Base-by-base conservation (phyloP, 345 rosid genomes). In the Lenwebbia sp. region DNA sequence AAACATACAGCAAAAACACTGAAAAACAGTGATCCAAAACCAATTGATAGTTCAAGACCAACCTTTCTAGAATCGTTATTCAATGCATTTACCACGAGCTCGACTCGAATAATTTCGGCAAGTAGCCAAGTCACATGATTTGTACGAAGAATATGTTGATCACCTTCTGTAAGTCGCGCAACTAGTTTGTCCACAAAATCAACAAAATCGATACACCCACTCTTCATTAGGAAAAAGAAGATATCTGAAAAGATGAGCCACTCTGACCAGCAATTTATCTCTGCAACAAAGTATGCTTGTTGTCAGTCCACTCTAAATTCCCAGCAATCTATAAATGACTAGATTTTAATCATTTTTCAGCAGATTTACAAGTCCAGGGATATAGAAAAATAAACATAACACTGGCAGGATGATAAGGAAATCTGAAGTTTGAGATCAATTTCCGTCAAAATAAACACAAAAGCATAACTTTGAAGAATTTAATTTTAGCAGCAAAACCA, bases 61-160 rank as follows among this genome's bases (percentile, higher is more conserved):
- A 97, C 99, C 99, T 95, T 96, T 92, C 96, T 93, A 78, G 97
- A 78, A 91, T 97, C 99, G 54, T 90, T 84, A 87, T 89, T 94
- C 92, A 97, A 92, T 82, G 99, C 98, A 88, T 86, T 89, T 91
- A 92, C 90, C 91, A 97, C 98, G 86, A 92, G 94, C 89, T 96
- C 99, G 84, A 93, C 92, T 84, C 98, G 93, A 84, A 95, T 96
- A 86, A 97, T 91, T 92, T 94, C 97, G 44, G 98, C 94, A 89
- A 97, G 92, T 89, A 97, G 92, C 99, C 99, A 96, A 44, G 99
- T 96, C 84, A 97, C 98, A 88, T 96, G 99, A 95, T 97, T 97
- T 70, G 99, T 97, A 84, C 93, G 96, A 90, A 97, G 98, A 91
- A 97, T 89, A 57, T 93, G 92, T 85, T 91, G 94, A 90, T 95